Evolutionary conservation across 768 basidiomycete species (phyloP).

Genomic region (Mycena venus): DNA sequence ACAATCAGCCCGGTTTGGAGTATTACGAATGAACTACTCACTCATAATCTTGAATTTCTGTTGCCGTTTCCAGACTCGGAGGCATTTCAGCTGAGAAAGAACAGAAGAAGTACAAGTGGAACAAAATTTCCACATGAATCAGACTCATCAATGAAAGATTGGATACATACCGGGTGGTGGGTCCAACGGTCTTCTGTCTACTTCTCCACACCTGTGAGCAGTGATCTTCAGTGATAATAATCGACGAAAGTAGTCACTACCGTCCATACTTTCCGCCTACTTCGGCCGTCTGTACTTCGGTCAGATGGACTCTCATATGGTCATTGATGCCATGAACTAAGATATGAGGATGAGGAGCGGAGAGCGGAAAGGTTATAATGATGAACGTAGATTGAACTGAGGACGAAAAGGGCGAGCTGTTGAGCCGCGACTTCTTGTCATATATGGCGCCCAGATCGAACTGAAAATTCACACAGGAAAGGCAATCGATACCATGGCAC

Average conservation of each 20-base stretch:
- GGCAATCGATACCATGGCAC: not conserved
- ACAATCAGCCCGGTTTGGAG: not conserved
- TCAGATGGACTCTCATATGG: not conserved
- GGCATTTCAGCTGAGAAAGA: not conserved
- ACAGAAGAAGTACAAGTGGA: not conserved
- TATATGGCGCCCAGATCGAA: too few relatives aligned
- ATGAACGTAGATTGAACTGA: too few relatives aligned
- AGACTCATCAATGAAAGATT: not conserved
- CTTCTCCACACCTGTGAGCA: not conserved
- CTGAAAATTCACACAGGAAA: not conserved
- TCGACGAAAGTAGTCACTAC: too few relatives aligned
- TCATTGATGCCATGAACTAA: too few relatives aligned
- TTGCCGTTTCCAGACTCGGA: not conserved
- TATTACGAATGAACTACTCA: not conserved
- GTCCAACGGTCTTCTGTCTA: not conserved
- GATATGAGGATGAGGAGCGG: too few relatives aligned
- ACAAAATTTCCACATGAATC: not conserved
- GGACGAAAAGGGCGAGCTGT: too few relatives aligned
- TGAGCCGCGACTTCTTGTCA: too few relatives aligned
- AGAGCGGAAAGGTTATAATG: too few relatives aligned
- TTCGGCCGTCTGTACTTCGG: not conserved
- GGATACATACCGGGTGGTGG: not conserved
- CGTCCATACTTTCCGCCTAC: not conserved
- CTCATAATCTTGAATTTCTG: not conserved
- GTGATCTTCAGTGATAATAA: not conserved